Conservation (phyloP, 2,329 filamentous ascomycete genomes). For the Daldinia sp. region DNA sequence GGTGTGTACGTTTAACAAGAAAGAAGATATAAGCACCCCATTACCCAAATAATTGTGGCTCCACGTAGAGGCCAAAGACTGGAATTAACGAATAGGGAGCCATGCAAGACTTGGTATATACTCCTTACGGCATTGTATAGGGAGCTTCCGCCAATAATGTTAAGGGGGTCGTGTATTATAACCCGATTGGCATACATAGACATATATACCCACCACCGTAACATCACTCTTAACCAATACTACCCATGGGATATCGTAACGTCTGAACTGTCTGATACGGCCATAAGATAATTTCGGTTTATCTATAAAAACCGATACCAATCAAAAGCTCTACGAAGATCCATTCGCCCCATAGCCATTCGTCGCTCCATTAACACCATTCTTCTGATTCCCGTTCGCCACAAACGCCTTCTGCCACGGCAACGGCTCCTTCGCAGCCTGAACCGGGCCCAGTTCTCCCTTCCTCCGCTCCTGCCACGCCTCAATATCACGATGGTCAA, state of each 20-base stretch:
- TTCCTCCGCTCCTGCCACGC: conserved; percentile 51
- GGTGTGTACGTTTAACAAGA: not conserved
- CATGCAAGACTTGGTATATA: not conserved
- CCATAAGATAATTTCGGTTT: not conserved
- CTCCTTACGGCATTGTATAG: not conserved
- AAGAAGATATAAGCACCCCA: too few relatives aligned
- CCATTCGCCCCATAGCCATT: conserved; percentile 19
- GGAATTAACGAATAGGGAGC: not conserved
- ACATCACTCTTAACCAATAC: not conserved
- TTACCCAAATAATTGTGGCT: too few relatives aligned
- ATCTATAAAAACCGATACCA: not conserved
- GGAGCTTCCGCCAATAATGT: not conserved
- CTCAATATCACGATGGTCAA: conserved; percentile 54
- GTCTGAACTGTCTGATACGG: not conserved
- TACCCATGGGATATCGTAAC: not conserved
- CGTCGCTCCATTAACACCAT: conserved; percentile 21
- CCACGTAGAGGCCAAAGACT: too few relatives aligned
- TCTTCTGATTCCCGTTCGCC: conserved; percentile 14
- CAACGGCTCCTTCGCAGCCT: conserved; percentile 48
- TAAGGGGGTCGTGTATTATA: not conserved
- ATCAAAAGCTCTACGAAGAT: not conserved
- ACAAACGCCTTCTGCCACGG: conserved; percentile 49
- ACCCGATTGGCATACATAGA: not conserved
- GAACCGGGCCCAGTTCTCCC: conserved; percentile 52
- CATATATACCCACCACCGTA: not conserved